Percentiles rank a stretch among this genome's conserved stretches.
Conservation (phyloP, 495 filamentous ascomycete species). For the Hypoxylon crocopeplum region DNA sequence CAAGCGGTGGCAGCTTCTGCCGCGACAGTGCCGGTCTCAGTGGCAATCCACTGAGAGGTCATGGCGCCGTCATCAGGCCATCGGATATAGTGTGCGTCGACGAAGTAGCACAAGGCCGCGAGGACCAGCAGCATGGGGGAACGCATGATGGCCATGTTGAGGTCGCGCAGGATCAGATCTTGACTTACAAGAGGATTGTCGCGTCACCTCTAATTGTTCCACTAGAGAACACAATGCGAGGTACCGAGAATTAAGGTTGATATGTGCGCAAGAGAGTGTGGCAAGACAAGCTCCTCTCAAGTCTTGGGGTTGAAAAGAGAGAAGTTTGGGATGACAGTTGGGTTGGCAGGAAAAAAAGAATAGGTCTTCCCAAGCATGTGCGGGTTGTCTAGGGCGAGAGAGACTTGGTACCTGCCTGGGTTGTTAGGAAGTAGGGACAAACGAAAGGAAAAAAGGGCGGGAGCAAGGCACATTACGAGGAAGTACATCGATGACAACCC, state of each 20-base stretch:
- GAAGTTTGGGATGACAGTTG: not conserved
- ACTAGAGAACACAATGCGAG: slow-evolving; percentile 2
- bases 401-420: no score
- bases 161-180: not conserved
- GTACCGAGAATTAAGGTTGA: not conserved
- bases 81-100: slow-evolving; percentile 30
- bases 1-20: slow-evolving; percentile 13
- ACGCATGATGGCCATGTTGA: slow-evolving; percentile 20
- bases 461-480: not conserved
- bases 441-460: not conserved
- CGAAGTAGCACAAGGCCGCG: slow-evolving; percentile 15
- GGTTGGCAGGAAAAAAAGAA: not conserved
- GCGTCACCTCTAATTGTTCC: slow-evolving; percentile 10
- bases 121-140: slow-evolving; percentile 4
- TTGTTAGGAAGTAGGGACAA: not conserved
- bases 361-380: not conserved
- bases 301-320: not conserved
- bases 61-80: slow-evolving; percentile 27
- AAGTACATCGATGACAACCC: no score
- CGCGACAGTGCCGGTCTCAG: slow-evolving; percentile 14
- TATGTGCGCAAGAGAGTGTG: not conserved
- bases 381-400: not conserved
- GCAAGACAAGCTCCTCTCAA: no score
- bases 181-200: not conserved
- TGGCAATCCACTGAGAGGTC: not conserved